Base-by-base conservation (phyloP, 768 basidiomycete genomes). In the Leccinum barrowsii region DNA sequence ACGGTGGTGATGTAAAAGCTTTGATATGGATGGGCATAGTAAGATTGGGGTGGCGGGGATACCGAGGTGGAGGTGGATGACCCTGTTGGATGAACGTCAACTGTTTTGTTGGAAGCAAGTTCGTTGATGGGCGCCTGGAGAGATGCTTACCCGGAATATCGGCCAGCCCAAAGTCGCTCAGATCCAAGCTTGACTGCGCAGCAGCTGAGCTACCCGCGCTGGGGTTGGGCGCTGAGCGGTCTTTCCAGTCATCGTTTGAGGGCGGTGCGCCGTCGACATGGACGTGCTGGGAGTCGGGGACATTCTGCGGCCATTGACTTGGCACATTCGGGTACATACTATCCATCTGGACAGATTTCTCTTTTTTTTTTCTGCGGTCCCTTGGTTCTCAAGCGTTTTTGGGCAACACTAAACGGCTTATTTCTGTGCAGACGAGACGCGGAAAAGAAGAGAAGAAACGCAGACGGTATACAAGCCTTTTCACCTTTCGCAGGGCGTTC, bases 311-410 rank as follows among this genome's bases (percentile, higher is more conserved):
- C 69, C 74, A 73, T 68, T 76, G 77, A 65, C 68, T 70, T 65
- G 78, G 68, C 70, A 71, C 74, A 74, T 72, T 76, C 68, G 77
- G 68, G 73, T 75, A 80, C 78, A 80, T 79, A 72, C 70, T 72
- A 71, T 74, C 78, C 75, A 71, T 72, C 69, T 64, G 71, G 73
- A 75, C 67, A 67, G 70, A 69, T 72, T 75, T 71, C 42, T 71
- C 58, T 59, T 54, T 70, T 75, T 78, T 75, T 78, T 73, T 72
- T 72, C 70, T 73, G 73, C 62, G 66, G 71, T 63, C 63, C 64
- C 69, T 66, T 64, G 68, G 70, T 66, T 76, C 75, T 77, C 71
- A 76, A 74, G 76, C 75, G 75, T 68, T 73, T 73, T 71, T 69
- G 71, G 70, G 74, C 66, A 75, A 73, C 70, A 71, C 72, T 76